A percentile compares a stretch with the other conserved stretches of the same genome.
Evolutionary conservation across 768 basidiomycete species (phyloP).

Genomic region (Boletus tylopilopsis): DNA sequence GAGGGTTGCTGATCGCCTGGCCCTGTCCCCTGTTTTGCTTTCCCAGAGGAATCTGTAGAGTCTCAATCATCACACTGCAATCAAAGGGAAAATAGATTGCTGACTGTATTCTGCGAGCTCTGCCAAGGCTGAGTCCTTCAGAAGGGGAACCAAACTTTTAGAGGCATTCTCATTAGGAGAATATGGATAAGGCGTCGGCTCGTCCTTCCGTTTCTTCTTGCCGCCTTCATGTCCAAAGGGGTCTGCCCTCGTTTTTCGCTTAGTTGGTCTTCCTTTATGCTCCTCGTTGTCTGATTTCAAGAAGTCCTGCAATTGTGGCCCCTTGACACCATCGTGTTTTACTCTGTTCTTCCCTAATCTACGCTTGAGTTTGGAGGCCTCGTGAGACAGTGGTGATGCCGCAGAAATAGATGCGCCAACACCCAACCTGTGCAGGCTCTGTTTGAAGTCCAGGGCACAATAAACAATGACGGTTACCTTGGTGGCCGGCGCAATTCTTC

Average conservation of each 20-base stretch:
- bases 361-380: constrained; percentile 58
- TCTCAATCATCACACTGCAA: constrained; percentile 1
- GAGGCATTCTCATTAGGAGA: neutral
- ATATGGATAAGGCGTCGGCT: neutral
- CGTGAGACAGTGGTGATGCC: constrained; percentile 41
- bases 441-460: neutral
- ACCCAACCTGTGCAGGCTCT: constrained; percentile 50
- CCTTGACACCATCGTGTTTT: constrained; percentile 45
- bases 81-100: neutral
- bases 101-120: constrained; percentile 11
- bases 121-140: neutral
- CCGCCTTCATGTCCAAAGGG: constrained; percentile 44
- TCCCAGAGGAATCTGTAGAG: constrained; percentile 5
- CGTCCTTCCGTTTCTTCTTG: constrained; percentile 45
- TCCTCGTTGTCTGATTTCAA: constrained; percentile 46
- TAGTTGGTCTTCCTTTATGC: constrained; percentile 52
- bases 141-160: neutral
- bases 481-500: constrained; percentile 68
- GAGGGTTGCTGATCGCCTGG: neutral
- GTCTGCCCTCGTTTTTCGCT: constrained; percentile 57
- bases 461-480: constrained; percentile 41
- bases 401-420: constrained; percentile 67
- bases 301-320: constrained; percentile 19
- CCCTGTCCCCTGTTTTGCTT: constrained; percentile 3
- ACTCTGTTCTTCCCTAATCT: constrained; percentile 49